A percentile compares a stretch with the other conserved stretches of the same genome.
phyloP scores from a whole-genome alignment of 2,329 filamentous ascomycete species.

The Colletotrichum theobromicola region DNA sequence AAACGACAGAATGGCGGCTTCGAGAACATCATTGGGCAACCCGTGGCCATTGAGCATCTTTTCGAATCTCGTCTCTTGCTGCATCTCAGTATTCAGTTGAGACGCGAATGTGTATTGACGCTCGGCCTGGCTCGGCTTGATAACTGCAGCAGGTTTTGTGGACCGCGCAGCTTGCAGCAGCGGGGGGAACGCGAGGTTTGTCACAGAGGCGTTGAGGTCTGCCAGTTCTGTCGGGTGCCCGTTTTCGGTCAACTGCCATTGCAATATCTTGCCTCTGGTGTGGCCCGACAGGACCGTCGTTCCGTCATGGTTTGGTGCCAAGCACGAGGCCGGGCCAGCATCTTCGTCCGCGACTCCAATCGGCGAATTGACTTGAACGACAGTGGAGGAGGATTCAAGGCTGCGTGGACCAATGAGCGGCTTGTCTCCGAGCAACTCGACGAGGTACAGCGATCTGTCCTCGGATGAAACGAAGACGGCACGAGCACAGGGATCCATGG shows the following conservation, averaged over 20 bases:
- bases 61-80: constrained; percentile 46
- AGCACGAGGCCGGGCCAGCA: constrained; percentile 68
- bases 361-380: constrained; percentile 58
- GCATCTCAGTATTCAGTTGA: constrained; percentile 59
- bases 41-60: constrained; percentile 52
- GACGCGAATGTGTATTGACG: constrained; percentile 69
- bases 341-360: constrained; percentile 66
- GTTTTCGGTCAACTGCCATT: constrained; percentile 79
- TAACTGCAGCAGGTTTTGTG: constrained; percentile 64
- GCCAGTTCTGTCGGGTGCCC: constrained; percentile 70
- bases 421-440: constrained; percentile 72
- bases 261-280: constrained; percentile 75
- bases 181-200: constrained; percentile 77
- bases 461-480: constrained; percentile 83
- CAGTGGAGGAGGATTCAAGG: constrained; percentile 60
- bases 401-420: constrained; percentile 59
- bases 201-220: constrained; percentile 81
- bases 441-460: constrained; percentile 78
- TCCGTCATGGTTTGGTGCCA: constrained; percentile 83
- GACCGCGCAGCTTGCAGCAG: constrained; percentile 56
- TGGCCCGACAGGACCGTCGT: constrained; percentile 83
- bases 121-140: constrained; percentile 80
- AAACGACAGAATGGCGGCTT: constrained; percentile 55
- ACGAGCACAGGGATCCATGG: constrained; percentile 82
- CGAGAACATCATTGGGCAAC: constrained; percentile 50